Evolutionary conservation across 352 stramenopile species (phyloP), one percentile per base, ranked within the genome.

Genomic region (Pythium vanterpoolii): DNA sequence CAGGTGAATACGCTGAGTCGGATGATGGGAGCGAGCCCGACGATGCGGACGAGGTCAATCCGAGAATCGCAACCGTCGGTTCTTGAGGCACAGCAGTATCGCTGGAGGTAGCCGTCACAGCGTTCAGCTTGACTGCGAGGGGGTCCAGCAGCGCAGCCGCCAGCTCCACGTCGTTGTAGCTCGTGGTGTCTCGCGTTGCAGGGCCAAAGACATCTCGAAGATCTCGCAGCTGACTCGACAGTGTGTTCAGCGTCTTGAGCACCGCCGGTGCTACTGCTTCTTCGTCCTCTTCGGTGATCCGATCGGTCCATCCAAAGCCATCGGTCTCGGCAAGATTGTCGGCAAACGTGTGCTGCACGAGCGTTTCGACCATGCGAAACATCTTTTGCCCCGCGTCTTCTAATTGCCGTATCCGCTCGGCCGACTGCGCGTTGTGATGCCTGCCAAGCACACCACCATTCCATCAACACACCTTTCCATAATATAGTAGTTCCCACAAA

Each of bases 341-440:
- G 18, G 77, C 68, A 55, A 87, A 88, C 47, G 57, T 74, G 42
- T 92, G 79, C 39, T 90, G 73, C 30, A 90, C 83, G 71, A 92
- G 82, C 31, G 72, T 63, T 8, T 79, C 74, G 16, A 92, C 51
- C 24, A 90, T 76, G 10, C 64, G 76, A 55, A 86, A 72, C 39
- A 90, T 50, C 43, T 89, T 76, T 19, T 67, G 71, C 0, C 79
- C 79, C 18, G 82, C 74, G 16, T 83, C 71, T 66, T 92, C 82
- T 9, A 92, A 55, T 30, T 77, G 76, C 42, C 72, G 82, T 55
- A 92, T 87, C 45, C 82, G 80, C 11, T 76, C 27, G 0, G 56
- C 69, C 0, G 79, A 67, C 62, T 92, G 73, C 0, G 60, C 68
- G 26, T 86, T 88, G 26, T 77, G 71, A 16, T 79, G 42, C 26